Conservation (phyloP, 495 filamentous ascomycete species). For the Parathielavia appendiculata region DNA sequence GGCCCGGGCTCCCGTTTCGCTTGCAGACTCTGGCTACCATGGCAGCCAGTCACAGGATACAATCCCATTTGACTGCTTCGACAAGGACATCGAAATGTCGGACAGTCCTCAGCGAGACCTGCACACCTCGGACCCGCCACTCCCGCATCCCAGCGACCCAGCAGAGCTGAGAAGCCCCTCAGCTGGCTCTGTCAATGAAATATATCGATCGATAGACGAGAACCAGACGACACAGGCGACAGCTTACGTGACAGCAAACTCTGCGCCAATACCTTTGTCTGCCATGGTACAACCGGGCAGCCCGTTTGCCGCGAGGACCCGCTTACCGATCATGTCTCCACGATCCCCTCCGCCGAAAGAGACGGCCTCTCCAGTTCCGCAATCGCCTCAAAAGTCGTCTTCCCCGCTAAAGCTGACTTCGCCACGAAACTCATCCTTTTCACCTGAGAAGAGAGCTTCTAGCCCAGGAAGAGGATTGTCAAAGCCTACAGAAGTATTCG, state of each 20-base stretch:
- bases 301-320: conserved; percentile 12
- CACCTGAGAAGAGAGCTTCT: conserved; percentile 10
- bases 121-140: conserved; percentile 18
- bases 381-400: conserved; percentile 6
- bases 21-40: conserved; percentile 76
- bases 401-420: conserved; percentile 22
- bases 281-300: conserved; percentile 16
- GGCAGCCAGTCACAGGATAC: conserved; percentile 53
- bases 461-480: conserved; percentile 16
- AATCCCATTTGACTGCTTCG: conserved; percentile 29
- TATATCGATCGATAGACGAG: conserved; percentile 66
- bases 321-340: conserved; percentile 26
- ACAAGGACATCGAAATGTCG: conserved; percentile 25
- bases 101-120: conserved; percentile 19
- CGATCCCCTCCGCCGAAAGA: conserved; percentile 26
- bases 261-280: conserved; percentile 16
- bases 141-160: conserved; percentile 12
- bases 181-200: conserved; percentile 19
- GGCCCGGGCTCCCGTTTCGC: conserved; percentile 22
- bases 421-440: conserved; percentile 20
- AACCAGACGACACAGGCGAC: conserved; percentile 36
- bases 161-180: conserved; percentile 24
- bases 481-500: conserved; percentile 20
- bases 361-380: conserved; percentile 19
- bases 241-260: conserved; percentile 9